Conservation (phyloP, 1,284 basidiomycete genomes). For the Ceratobasidium sp. region DNA sequence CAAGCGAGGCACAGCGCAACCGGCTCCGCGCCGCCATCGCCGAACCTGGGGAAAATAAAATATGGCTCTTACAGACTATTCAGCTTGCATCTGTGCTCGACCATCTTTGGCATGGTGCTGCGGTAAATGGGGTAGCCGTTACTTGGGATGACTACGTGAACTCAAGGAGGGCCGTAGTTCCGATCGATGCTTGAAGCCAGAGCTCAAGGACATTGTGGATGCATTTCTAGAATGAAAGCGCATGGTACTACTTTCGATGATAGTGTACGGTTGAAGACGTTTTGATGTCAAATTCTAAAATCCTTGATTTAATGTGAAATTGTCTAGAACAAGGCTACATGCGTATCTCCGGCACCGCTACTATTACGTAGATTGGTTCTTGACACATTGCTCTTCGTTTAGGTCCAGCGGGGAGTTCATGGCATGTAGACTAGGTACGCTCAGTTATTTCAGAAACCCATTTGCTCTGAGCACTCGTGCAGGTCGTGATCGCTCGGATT, state of each 20-base stretch:
- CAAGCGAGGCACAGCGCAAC: neutral
- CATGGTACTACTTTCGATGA: neutral
- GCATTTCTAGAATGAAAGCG: neutral
- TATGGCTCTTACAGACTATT: conserved; percentile 5
- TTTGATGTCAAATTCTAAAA: too few species aligned
- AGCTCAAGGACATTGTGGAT: too few species aligned
- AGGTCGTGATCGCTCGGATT: too few species aligned
- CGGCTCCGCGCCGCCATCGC: neutral
- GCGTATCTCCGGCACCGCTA: too few species aligned
- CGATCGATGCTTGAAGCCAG: neutral
- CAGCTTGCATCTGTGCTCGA: conserved; percentile 11
- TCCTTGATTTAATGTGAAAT: too few species aligned
- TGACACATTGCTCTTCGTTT: too few species aligned
- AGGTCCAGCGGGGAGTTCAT: too few species aligned
- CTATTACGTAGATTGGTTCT: too few species aligned
- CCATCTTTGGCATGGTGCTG: conserved; percentile 18
- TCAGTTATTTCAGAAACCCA: too few species aligned
- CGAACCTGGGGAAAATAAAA: neutral
- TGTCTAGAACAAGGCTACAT: too few species aligned
- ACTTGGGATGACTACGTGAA: conserved; percentile 27
- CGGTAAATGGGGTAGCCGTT: conserved; percentile 12
- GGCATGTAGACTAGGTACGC: too few species aligned
- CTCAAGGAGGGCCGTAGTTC: neutral
- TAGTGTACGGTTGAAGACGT: too few species aligned
- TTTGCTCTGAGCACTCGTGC: neutral